phyloP scores from a whole-genome alignment of 2,329 filamentous ascomycete genomes.

The Aspergillus uvarum region DNA sequence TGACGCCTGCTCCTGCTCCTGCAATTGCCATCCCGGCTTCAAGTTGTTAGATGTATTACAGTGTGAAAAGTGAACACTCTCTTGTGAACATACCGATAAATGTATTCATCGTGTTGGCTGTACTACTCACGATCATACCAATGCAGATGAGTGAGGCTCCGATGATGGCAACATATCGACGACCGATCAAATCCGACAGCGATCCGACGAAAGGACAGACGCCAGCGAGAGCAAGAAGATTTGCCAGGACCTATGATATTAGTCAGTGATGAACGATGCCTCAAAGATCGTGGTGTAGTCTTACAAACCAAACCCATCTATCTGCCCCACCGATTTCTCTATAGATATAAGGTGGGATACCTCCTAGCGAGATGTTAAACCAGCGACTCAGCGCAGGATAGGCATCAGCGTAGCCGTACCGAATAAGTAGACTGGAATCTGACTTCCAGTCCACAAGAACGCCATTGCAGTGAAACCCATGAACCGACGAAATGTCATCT shows the following conservation, averaged over 20 bases:
- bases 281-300: conserved; percentile 6
- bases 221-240: conserved; percentile 56
- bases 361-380: conserved; percentile 29
- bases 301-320: conserved; percentile 61
- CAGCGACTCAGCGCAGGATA: neutral
- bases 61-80: conserved; percentile 10
- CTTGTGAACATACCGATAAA: conserved; percentile 56
- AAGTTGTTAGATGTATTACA: conserved; percentile 1
- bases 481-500: conserved; percentile 53
- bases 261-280: neutral
- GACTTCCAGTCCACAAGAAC: conserved; percentile 61
- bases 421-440: conserved; percentile 58
- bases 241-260: conserved; percentile 44
- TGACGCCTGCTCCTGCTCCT: conserved; percentile 65
- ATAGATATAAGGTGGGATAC: conserved; percentile 58
- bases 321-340: conserved; percentile 60
- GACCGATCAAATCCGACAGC: conserved; percentile 63
- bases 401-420: conserved; percentile 33
- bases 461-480: conserved; percentile 60
- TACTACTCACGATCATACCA: conserved; percentile 60
- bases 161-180: conserved; percentile 58
- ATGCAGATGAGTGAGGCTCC: conserved; percentile 57
- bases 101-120: conserved; percentile 58
- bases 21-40: conserved; percentile 58
- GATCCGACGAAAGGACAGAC: conserved; percentile 66